A percentile compares a stretch with the other conserved stretches of the same genome.
Evolutionary conservation across 1,139 yeast species (phyloP).

Genomic region (Torulaspora globosa): DNA sequence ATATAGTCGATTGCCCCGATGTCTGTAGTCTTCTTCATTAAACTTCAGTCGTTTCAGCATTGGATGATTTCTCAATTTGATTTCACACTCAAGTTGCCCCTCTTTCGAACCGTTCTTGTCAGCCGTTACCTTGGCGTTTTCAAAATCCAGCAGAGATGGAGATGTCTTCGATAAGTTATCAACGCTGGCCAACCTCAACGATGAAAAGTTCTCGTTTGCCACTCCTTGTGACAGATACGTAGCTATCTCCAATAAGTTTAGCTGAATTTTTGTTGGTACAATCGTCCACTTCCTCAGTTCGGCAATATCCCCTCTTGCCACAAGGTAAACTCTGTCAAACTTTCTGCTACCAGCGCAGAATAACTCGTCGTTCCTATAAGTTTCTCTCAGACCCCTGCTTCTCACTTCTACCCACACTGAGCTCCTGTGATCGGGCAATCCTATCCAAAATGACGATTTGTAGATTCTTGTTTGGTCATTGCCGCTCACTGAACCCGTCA

Average conservation of each 20-base stretch:
- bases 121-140: slow-evolving; percentile 4
- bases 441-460: slow-evolving; percentile 22
- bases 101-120: slow-evolving; percentile 4
- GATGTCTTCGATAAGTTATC: slow-evolving; percentile 9
- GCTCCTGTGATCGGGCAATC: slow-evolving; percentile 21
- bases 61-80: slow-evolving; percentile 25
- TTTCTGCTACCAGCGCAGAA: slow-evolving; percentile 27
- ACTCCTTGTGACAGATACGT: slow-evolving; percentile 31
- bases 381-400: slow-evolving; percentile 22
- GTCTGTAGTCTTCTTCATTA: slow-evolving; percentile 33
- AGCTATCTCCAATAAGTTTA: slow-evolving; percentile 27
- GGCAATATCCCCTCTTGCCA: slow-evolving; percentile 17
- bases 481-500: neutral
- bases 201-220: slow-evolving; percentile 30
- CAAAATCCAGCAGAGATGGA: slow-evolving; percentile 6
- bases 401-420: slow-evolving; percentile 30
- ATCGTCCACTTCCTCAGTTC: slow-evolving; percentile 15
- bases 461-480: slow-evolving; percentile 12
- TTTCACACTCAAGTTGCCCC: slow-evolving; percentile 24
- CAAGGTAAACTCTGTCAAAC: slow-evolving; percentile 27
- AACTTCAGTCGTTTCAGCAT: slow-evolving; percentile 25
- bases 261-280: slow-evolving; percentile 22
- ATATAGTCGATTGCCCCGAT: slow-evolving; percentile 33
- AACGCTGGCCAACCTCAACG: slow-evolving; percentile 25
- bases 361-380: slow-evolving; percentile 27